Evolutionary conservation across 2,329 filamentous ascomycete species (phyloP).

Genomic region (Paramyrothecium roridum): DNA sequence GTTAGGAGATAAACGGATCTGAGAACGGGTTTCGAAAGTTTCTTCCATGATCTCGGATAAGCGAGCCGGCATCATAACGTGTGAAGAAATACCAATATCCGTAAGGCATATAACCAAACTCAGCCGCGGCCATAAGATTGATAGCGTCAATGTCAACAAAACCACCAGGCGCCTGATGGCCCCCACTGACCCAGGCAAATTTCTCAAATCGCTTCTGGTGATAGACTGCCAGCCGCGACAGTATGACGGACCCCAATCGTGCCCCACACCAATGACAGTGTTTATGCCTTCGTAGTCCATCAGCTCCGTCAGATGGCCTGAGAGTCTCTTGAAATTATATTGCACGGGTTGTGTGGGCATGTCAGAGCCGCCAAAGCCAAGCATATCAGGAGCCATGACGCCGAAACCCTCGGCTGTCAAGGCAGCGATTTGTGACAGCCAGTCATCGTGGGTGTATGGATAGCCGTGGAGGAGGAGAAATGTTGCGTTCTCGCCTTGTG

Average conservation of each 20-base stretch:
- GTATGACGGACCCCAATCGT: constrained; percentile 14
- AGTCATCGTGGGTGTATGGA: constrained; percentile 13
- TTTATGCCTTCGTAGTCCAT: constrained; percentile 8
- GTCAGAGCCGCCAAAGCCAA: constrained; percentile 16
- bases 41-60: constrained; percentile 9
- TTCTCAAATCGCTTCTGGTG: constrained; percentile 5
- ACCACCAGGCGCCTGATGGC: constrained; percentile 7
- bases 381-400: constrained; percentile 12
- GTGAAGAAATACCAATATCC: constrained; percentile 18
- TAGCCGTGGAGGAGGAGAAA: constrained; percentile 15
- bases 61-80: constrained; percentile 8
- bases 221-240: constrained; percentile 9
- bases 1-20: neutral
- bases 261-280: constrained; percentile 9
- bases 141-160: constrained; percentile 11
- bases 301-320: constrained; percentile 9
- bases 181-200: constrained; percentile 7
- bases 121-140: constrained; percentile 5
- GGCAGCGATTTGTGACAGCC: constrained; percentile 9
- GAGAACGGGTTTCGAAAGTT: neutral
- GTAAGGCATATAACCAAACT: constrained; percentile 11
- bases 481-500: constrained; percentile 2
- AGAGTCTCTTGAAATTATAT: constrained; percentile 9
- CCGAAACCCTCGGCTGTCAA: constrained; percentile 12
- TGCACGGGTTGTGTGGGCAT: constrained; percentile 7